Base-by-base conservation (phyloP, 768 basidiomycete genomes). In the Mycena amicta region DNA sequence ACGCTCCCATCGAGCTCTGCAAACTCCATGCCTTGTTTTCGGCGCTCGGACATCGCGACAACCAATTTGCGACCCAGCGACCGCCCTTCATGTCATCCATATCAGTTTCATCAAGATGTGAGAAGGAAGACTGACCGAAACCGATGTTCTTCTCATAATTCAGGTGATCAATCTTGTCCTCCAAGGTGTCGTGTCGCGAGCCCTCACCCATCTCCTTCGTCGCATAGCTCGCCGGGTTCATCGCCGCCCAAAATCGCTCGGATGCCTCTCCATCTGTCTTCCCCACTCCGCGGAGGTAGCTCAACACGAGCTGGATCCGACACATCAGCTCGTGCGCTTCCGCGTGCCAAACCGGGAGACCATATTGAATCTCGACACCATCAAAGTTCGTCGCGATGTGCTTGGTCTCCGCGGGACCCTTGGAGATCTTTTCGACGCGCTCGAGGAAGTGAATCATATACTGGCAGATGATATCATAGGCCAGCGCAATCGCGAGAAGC, bases 391-490 rank as follows among this genome's bases (percentile, higher is more conserved):
- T 22, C 47, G 12, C 20, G 29, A 56, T 11, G n/a, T n/a, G n/a
- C n/a, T n/a, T n/a, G n/a, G n/a, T n/a, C n/a, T n/a, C 20, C 20
- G 33, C 41, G 41, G 41, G 29, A 13, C 15, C 33, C 5, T 29
- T 20, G 4, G 20, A 29, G n/a, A 64, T 43, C 2, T 45, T 20
- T 4, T 26, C 26, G 27, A 52, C 31, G 18, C 61, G 54, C 16
- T 25, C 3, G 2, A 25, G 22, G 2, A 58, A 23, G 3, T 53
- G 55, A 29, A 50, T 50, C 4, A 43, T 27, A 29, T 58, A 71
- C 37, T 71, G 70, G 37, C 70, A 71, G 4, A 54, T 62, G 23
- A 71, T 69, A 53, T 71, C 70, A 40, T 71, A 71, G 0, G 65
- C 59, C 1, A 65, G 26, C 1, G 51, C 27, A 1, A 62, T 33